A percentile compares a stretch with the other conserved stretches of the same genome.
phyloP scores from a whole-genome alignment of 805 yeast species.

The Barnettozyma sp. region DNA sequence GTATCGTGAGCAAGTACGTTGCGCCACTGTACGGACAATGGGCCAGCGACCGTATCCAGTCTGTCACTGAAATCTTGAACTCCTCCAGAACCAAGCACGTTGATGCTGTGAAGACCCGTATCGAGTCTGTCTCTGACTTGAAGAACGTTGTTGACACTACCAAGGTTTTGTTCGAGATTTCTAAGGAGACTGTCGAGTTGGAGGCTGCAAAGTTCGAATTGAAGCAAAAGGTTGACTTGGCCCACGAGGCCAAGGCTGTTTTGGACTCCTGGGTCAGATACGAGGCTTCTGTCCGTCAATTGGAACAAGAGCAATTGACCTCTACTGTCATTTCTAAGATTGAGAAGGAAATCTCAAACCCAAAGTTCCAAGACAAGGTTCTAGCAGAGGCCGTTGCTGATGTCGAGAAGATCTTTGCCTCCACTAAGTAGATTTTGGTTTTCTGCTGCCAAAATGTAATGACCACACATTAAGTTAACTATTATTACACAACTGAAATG shows the following conservation, averaged over 20 bases:
- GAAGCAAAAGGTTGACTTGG: slow-evolving; percentile 84
- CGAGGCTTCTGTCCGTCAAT: slow-evolving; percentile 93
- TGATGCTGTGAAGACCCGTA: slow-evolving; percentile 88
- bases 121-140: slow-evolving; percentile 78
- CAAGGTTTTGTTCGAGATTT: slow-evolving; percentile 83
- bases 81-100: slow-evolving; percentile 87
- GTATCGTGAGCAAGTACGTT: slow-evolving; percentile 72
- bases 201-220: slow-evolving; percentile 93
- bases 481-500: no score
- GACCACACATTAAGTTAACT: no score
- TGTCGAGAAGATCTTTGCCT: slow-evolving; percentile 75
- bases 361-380: slow-evolving; percentile 90
- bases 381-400: slow-evolving; percentile 89
- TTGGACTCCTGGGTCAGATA: slow-evolving; percentile 99
- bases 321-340: slow-evolving; percentile 83
- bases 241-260: slow-evolving; percentile 86
- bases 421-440: slow-evolving; percentile 24
- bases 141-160: slow-evolving; percentile 90
- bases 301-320: slow-evolving; percentile 90
- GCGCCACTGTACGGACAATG: slow-evolving; percentile 94
- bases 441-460: no score
- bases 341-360: slow-evolving; percentile 72
- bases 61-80: slow-evolving; percentile 75
- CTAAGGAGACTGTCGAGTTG: slow-evolving; percentile 93
- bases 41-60: slow-evolving; percentile 81